A percentile compares a stretch with the other conserved stretches of the same genome.
These are phyloP conservation scores for Epichloe baconii DNA, from an alignment of 2,329 filamentous ascomycete species.

Conservation along the genomic window DNA sequence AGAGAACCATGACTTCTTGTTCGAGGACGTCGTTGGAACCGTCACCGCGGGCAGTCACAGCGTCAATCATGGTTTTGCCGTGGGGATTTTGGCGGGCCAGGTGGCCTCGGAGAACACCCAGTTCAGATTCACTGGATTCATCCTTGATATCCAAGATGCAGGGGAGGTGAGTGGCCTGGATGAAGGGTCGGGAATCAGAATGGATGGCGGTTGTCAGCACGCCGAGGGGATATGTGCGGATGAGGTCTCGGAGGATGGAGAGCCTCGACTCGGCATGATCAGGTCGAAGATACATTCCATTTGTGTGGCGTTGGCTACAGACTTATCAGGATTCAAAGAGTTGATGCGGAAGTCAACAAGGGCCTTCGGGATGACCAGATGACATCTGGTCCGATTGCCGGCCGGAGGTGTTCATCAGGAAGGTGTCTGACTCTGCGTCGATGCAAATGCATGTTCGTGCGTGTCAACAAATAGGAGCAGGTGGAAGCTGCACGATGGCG, in stretches of 20 bases:
- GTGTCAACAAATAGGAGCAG: too few relatives aligned
- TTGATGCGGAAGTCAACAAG: neutral
- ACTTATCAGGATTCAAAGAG: too few relatives aligned
- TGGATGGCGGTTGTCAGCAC: slow-evolving; percentile 48
- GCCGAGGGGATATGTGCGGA: slow-evolving; percentile 47
- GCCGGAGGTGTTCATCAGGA: neutral
- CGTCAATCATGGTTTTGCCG: slow-evolving; percentile 44
- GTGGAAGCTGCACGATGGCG: too few relatives aligned
- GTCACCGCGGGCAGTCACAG: slow-evolving; percentile 11
- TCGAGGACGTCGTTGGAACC: slow-evolving; percentile 18
- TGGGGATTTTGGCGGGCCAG: slow-evolving; percentile 52
- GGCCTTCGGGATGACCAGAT: neutral
- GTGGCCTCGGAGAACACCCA: slow-evolving; percentile 42
- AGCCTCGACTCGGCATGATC: slow-evolving; percentile 39
- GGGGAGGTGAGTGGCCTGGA: slow-evolving; percentile 47
- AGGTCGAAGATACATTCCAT: slow-evolving; percentile 42
- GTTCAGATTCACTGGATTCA: slow-evolving; percentile 25
- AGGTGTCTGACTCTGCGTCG: too few relatives aligned
- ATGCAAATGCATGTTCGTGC: too few relatives aligned
- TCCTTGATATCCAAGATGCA: slow-evolving; percentile 40
- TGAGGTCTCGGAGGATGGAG: slow-evolving; percentile 37
- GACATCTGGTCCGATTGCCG: neutral
- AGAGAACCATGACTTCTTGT: slow-evolving; percentile 49
- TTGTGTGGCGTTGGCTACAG: too few relatives aligned
- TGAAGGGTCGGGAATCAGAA: slow-evolving; percentile 32